Evolutionary conservation across 352 stramenopile species (phyloP), one percentile per base, ranked within the genome.

Genomic region (Pythium sukuiense): DNA sequence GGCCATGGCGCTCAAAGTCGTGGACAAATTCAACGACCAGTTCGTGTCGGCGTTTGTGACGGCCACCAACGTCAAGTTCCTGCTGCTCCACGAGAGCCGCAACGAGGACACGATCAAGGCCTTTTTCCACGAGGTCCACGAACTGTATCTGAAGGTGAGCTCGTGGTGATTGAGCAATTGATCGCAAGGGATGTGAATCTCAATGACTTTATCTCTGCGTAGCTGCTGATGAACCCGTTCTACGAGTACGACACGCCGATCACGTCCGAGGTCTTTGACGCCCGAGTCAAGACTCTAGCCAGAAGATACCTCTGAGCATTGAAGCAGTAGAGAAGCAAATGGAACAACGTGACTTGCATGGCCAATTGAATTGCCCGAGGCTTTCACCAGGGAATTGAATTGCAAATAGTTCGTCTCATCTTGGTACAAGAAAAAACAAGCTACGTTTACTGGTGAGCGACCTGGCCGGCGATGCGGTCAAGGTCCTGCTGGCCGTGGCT

Each of bases 401-500:
- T 74, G 68, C 68, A 74, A 72, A 66, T 71, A 71, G 56, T 74
- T 62, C 63, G 46, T 74, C 69, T 72, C 66, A 64, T 72, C 60
- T 65, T 64, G 54, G 49, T 68, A 68, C 57, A 70, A 62, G 41
- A 53, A 63, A 62, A 55, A 65, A 67, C 57, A 65, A 69, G 59
- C 57, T 67, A 76, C 63, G 56, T 71, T 90, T 94, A 94, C 78
- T 80, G 82, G 50, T 84, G 84, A 65, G 89, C 79, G 41, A 99
- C 95, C 81, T 97, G 89, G 76, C 96, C 95, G 62, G 97, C 97
- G 77, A 99, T 99, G 85, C 96, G 96, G 84, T 99, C 97, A 65
- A 99, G 84, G 90, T 99, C 97, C 82, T 99, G 96, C 85, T 99
- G 97, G 81, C 97, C 97, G 74, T 99, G 96, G 70, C 89, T 93